phyloP scores from a whole-genome alignment of 371 early-diverging fungal species.

The Dipsacomyces acuminosporus region DNA sequence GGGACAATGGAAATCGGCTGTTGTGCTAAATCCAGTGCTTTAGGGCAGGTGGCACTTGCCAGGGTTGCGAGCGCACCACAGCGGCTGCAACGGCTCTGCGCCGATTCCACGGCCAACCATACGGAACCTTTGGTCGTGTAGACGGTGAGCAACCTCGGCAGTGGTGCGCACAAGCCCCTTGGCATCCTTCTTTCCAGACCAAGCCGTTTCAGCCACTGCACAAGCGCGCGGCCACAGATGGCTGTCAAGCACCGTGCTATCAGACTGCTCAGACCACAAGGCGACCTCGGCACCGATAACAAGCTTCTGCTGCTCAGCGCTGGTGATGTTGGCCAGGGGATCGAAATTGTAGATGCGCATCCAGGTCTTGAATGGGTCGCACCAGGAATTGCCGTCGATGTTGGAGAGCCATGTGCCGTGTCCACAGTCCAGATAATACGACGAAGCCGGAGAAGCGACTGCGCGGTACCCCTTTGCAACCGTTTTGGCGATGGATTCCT shows the following conservation, averaged over 20 bases:
- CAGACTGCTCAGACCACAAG: constrained; percentile 78
- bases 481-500: constrained; percentile 41
- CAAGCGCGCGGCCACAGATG: constrained; percentile 71
- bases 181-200: constrained; percentile 64
- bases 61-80: constrained; percentile 68
- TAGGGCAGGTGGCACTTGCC: constrained; percentile 54
- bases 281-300: constrained; percentile 61
- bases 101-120: constrained; percentile 62
- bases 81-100: constrained; percentile 66
- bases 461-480: constrained; percentile 50
- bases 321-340: constrained; percentile 55
- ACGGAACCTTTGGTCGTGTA: constrained; percentile 72
- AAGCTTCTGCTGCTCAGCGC: constrained; percentile 49
- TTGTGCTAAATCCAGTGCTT: neutral
- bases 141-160: constrained; percentile 60
- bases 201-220: constrained; percentile 68
- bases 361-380: constrained; percentile 80
- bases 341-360: constrained; percentile 74
- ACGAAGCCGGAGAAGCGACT: constrained; percentile 47
- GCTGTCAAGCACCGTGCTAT: constrained; percentile 57
- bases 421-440: constrained; percentile 51
- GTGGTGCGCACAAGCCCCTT: constrained; percentile 56
- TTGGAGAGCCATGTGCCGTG: constrained; percentile 49
- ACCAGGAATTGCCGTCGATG: constrained; percentile 66
- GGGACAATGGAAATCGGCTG: too few relatives aligned